A percentile compares a stretch with the other conserved stretches of the same genome.
These are phyloP conservation scores for Paraglomus brasilianum DNA, from an alignment of 192 early-diverging fungal genomes.

Conservation along the genomic window DNA sequence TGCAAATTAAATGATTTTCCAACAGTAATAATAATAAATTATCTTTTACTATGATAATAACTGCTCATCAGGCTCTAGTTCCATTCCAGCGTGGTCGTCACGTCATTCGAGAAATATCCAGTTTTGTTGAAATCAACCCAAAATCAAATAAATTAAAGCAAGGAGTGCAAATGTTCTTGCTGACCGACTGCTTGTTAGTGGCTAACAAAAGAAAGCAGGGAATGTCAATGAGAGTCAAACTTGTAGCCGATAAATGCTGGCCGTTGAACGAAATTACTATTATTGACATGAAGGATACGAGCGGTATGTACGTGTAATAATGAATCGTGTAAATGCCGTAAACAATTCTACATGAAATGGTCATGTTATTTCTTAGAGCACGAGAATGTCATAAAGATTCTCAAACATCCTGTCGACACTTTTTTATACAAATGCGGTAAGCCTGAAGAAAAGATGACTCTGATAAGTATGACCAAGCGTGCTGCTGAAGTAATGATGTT, in stretches of 20 bases:
- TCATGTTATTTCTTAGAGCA: constrained; percentile 47
- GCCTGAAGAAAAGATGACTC: constrained; percentile 66
- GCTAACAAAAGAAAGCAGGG: constrained; percentile 76
- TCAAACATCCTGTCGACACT: constrained; percentile 73
- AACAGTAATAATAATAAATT: background rate
- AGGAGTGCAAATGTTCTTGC: constrained; percentile 73
- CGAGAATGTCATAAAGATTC: constrained; percentile 77
- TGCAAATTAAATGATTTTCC: background rate
- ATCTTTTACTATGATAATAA: background rate
- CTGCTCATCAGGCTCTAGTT: constrained; percentile 54
- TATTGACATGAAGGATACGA: constrained; percentile 81
- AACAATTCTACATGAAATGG: background rate
- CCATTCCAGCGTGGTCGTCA: constrained; percentile 70
- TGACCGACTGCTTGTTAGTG: constrained; percentile 84
- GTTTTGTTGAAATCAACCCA: constrained; percentile 78
- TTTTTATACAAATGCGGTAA: constrained; percentile 72
- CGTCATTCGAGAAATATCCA: constrained; percentile 69
- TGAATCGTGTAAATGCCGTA: background rate
- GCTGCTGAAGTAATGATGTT: constrained; percentile 58
- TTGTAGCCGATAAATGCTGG: constrained; percentile 84
- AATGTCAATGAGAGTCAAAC: constrained; percentile 55
- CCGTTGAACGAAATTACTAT: constrained; percentile 73
- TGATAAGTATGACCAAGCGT: constrained; percentile 58
- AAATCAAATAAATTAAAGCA: constrained; percentile 72
- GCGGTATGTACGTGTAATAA: constrained; percentile 40